Percentiles rank a stretch among this genome's conserved stretches.
These are phyloP conservation scores for Chrysanthemum makinoi DNA, from an alignment of 129 eudicot genomes.

Conservation along the genomic window DNA sequence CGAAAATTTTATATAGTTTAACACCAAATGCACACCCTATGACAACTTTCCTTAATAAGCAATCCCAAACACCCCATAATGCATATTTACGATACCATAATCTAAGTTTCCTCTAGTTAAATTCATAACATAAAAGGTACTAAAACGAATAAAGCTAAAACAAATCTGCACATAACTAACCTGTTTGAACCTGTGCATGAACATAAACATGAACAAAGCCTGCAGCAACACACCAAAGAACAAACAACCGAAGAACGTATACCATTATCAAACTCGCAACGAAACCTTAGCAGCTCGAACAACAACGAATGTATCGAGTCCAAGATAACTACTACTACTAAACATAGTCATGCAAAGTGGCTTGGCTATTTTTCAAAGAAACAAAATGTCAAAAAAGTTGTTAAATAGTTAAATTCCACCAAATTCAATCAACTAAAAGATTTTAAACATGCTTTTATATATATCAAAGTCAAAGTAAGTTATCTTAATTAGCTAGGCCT, in stretches of 20 bases:
- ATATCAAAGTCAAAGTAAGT: conserved; percentile 15
- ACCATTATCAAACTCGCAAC: not conserved
- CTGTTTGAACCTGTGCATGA: conserved; percentile 38
- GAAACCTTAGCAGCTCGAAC: not conserved
- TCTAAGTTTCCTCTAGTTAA: too few relatives aligned
- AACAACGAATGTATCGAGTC: not conserved
- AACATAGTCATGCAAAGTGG: conserved; percentile 11
- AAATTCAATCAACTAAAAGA: not conserved
- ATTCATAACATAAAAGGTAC: not conserved
- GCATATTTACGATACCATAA: too few relatives aligned
- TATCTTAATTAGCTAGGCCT: not conserved
- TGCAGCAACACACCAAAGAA: conserved; percentile 16
- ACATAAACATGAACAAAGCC: conserved; percentile 26
- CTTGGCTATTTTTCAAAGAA: not conserved
- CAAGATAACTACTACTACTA: not conserved
- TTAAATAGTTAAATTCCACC: not conserved
- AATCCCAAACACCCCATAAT: too few relatives aligned
- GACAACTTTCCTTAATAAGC: too few relatives aligned
- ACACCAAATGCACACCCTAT: too few relatives aligned
- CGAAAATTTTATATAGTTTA: too few relatives aligned
- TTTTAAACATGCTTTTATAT: not conserved
- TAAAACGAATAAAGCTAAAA: not conserved
- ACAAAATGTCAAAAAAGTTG: conserved; percentile 16
- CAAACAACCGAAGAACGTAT: conserved; percentile 4
- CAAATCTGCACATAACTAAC: conserved; percentile 16